Percentiles rank a stretch among this genome's conserved stretches.
Conservation (phyloP, 2,329 filamentous ascomycete species). For the Talaromyces sp. region DNA sequence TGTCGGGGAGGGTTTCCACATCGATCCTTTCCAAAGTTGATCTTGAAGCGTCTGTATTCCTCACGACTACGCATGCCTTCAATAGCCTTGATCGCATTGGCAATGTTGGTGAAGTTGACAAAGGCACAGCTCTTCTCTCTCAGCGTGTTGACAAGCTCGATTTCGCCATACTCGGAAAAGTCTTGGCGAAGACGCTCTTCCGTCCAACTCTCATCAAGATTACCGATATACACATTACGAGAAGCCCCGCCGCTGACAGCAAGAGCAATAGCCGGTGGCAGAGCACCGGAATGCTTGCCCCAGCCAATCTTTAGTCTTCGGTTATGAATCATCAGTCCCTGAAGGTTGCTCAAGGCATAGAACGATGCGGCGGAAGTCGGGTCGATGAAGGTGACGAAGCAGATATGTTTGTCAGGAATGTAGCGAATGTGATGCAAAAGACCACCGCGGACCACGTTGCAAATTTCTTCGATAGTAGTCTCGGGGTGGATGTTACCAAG, state of each 20-base stretch:
- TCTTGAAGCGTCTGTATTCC: conserved; percentile 98
- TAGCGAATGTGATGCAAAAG: conserved; percentile 97
- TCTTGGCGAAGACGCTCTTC: conserved; percentile 94
- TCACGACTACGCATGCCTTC: conserved; percentile 92
- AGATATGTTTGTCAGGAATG: conserved; percentile 99
- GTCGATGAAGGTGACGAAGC: conserved; percentile 99
- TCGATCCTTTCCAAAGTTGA: conserved; percentile 98
- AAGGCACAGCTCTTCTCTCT: conserved; percentile 99
- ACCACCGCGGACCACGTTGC: conserved; percentile 94
- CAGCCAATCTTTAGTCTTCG: conserved; percentile 96
- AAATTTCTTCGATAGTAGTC: conserved; percentile 98
- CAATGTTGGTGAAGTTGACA: conserved; percentile 99
- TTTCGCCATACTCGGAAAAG: conserved; percentile 96
- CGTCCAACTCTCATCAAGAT: conserved; percentile 94
- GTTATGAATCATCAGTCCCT: conserved; percentile 99
- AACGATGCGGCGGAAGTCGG: conserved; percentile 96
- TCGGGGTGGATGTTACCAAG: conserved; percentile 98
- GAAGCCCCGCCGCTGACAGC: conserved; percentile 95
- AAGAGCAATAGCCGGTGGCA: conserved; percentile 91
- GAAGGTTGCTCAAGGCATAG: conserved; percentile 94
- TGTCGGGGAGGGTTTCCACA: conserved; percentile 96
- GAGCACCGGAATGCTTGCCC: conserved; percentile 96
- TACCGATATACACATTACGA: conserved; percentile 97
- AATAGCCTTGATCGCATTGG: conserved; percentile 98
- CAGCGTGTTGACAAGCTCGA: conserved; percentile 92